These are phyloP conservation scores for baker's yeast (Saccharomyces cerevisiae) DNA, from an alignment of 805 yeast genomes.

Conservation along the genomic window DNA sequence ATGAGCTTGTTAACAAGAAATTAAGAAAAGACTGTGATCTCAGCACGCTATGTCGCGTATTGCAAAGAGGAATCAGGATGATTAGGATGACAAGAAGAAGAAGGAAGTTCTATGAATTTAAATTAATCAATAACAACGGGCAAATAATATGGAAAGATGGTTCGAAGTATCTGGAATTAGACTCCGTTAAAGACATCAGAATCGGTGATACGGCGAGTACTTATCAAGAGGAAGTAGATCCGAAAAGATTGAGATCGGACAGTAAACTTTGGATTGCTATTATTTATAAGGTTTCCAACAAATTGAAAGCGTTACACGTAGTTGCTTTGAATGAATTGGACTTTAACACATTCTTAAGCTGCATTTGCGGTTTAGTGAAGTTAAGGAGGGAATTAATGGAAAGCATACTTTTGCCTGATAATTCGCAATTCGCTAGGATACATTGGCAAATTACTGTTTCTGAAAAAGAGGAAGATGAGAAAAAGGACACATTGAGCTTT, in stretches of 20 bases:
- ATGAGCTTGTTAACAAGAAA: conserved; percentile 5
- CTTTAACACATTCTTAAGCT: conserved; percentile 45
- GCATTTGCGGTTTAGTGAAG: conserved; percentile 46
- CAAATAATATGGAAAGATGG: conserved; percentile 26
- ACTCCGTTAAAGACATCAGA: conserved; percentile 29
- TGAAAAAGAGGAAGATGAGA: conserved; percentile 27
- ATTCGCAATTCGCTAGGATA: conserved; percentile 51
- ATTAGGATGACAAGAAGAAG: conserved; percentile 27
- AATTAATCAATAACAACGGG: conserved; percentile 13
- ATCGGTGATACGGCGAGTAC: conserved; percentile 68
- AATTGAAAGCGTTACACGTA: conserved; percentile 71
- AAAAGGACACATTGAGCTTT: conserved; percentile 41
- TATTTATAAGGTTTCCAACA: conserved; percentile 56
- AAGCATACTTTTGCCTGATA: conserved; percentile 50
- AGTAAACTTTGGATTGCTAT: conserved; percentile 68
- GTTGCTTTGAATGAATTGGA: conserved; percentile 50
- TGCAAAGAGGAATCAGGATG: conserved; percentile 19
- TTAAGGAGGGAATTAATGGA: conserved; percentile 56
- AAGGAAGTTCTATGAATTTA: conserved; percentile 18
- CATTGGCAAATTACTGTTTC: conserved; percentile 53
- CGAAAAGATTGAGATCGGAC: conserved; percentile 57
- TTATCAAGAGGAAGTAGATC: conserved; percentile 49
- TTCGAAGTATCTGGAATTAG: conserved; percentile 23
- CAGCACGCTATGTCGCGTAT: conserved; percentile 3
- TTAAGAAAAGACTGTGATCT: conserved; percentile 3